Evolutionary conservation across 108 stramenopile genomes (phyloP).

Genomic region (Heterococcus sp.): DNA sequence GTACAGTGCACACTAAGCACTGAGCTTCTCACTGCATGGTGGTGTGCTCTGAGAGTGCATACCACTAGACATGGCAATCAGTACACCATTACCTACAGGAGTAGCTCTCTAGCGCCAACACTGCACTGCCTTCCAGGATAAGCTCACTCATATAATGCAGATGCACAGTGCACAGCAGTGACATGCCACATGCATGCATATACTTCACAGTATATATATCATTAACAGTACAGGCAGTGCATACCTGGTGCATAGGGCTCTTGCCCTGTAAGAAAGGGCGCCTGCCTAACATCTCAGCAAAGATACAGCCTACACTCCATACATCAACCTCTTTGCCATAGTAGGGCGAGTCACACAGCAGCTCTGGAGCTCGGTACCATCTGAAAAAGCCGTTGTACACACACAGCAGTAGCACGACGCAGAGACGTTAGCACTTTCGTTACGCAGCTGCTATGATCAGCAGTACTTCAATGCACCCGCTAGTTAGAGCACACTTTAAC

Average conservation of each 20-base stretch:
- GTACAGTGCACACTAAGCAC: neutral
- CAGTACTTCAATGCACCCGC: neutral
- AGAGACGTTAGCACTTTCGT: neutral
- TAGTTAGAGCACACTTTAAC: neutral
- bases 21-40: neutral
- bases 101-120: neutral
- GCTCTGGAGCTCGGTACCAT: constrained; percentile 89
- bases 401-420: constrained; percentile 12
- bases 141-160: too few relatives aligned
- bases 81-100: neutral
- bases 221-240: neutral
- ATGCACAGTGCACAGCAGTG: too few relatives aligned
- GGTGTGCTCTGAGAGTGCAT: neutral
- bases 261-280: constrained; percentile 62
- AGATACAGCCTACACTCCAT: constrained; percentile 70
- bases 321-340: constrained; percentile 59
- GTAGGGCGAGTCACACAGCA: constrained; percentile 51
- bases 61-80: neutral
- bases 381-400: constrained; percentile 95
- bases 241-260: constrained; percentile 56
- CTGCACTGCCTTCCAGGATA: too few relatives aligned
- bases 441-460: neutral
- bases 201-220: too few relatives aligned
- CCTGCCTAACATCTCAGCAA: constrained; percentile 61
- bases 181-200: too few relatives aligned